phyloP scores from a whole-genome alignment of 1,139 yeast genomes.

The Sugiyamaella paludigena region DNA sequence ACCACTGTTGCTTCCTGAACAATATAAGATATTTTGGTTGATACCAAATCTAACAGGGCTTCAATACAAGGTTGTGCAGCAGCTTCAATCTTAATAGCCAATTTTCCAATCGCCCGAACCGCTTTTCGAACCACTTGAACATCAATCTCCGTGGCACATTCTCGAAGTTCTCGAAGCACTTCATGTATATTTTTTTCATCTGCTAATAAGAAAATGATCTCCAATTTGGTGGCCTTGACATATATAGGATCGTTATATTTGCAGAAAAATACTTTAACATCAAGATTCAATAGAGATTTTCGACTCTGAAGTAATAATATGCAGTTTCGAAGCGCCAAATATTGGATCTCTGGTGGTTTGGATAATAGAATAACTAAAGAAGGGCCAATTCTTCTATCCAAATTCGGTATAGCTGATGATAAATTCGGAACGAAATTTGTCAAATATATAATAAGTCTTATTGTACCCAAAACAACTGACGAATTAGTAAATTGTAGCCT shows the following conservation, averaged over 20 bases:
- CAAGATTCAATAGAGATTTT: constrained; percentile 59
- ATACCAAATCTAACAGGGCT: constrained; percentile 56
- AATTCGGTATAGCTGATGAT: constrained; percentile 45
- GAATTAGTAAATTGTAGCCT: constrained; percentile 79
- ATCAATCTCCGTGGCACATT: constrained; percentile 84
- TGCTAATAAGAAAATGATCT: constrained; percentile 78
- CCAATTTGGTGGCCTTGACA: constrained; percentile 86
- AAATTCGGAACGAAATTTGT: constrained; percentile 58
- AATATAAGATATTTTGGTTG: constrained; percentile 68
- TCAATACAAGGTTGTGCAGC: constrained; percentile 64
- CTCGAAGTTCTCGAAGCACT: constrained; percentile 74
- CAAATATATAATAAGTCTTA: constrained; percentile 68
- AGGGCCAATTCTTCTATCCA: constrained; percentile 64
- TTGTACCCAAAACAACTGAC: constrained; percentile 74
- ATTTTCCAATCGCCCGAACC: constrained; percentile 82
- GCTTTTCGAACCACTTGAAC: constrained; percentile 84
- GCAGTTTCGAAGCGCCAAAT: constrained; percentile 76
- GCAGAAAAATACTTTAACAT: constrained; percentile 76
- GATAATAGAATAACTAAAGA: constrained; percentile 70
- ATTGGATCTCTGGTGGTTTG: constrained; percentile 82
- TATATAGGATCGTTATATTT: constrained; percentile 82
- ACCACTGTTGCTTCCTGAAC: constrained; percentile 81
- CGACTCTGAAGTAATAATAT: constrained; percentile 69
- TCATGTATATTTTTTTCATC: constrained; percentile 56
- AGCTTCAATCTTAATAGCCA: constrained; percentile 70